Evolutionary conservation across 148 eudicot species (phyloP).

Genomic region (Amaranthus palmeri): DNA sequence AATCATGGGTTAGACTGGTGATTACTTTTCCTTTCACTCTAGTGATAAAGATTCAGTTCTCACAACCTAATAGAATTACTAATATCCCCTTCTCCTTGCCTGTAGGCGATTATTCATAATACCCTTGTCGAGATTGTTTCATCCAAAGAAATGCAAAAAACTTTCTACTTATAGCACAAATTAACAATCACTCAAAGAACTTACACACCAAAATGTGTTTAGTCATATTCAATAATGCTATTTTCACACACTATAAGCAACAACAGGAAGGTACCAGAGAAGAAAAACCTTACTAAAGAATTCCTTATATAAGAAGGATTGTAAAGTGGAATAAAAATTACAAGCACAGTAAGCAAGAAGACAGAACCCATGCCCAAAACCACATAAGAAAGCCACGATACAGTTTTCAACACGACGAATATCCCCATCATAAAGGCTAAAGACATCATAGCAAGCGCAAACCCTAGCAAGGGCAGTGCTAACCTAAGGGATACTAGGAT

Average conservation of each 20-base stretch:
- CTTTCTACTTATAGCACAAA: too few species aligned
- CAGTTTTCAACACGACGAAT: constrained; percentile 29
- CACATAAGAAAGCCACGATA: constrained; percentile 35
- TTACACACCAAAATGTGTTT: neutral
- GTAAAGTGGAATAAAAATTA: constrained; percentile 30
- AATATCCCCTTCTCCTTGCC: too few species aligned
- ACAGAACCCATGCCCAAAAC: constrained; percentile 30
- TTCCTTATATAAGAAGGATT: constrained; percentile 15
- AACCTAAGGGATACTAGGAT: constrained; percentile 20
- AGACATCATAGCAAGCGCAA: constrained; percentile 42
- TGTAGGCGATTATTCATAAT: too few species aligned
- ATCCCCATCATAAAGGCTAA: constrained; percentile 43
- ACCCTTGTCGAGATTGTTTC: too few species aligned
- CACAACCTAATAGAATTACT: too few species aligned
- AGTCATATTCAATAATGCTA: neutral
- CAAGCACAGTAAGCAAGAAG: constrained; percentile 17
- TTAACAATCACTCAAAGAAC: too few species aligned
- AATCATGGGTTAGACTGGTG: too few species aligned
- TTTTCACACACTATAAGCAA: constrained; percentile 13
- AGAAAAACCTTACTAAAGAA: constrained; percentile 7
- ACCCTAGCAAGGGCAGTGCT: constrained; percentile 35
- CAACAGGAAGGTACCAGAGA: constrained; percentile 6
- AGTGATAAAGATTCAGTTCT: too few species aligned
- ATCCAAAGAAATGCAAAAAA: too few species aligned
- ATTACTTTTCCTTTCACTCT: too few species aligned